phyloP scores from a whole-genome alignment of 345 rosid genomes.

The Moricandia moricandioides region DNA sequence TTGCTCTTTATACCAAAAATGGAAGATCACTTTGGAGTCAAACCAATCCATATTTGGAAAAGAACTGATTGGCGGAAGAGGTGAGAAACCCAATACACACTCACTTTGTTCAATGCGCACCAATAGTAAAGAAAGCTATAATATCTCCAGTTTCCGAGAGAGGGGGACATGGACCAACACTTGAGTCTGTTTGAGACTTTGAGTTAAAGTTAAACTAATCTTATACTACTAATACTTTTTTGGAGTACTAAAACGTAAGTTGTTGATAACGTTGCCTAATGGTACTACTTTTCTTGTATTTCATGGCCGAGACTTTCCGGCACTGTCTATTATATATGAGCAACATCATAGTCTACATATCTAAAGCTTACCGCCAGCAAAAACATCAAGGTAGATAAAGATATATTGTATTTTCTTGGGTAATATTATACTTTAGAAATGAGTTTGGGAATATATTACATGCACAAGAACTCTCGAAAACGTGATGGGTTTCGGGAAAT shows the following conservation, averaged over 20 bases:
- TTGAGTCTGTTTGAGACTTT: slow-evolving; percentile 9
- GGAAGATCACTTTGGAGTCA: slow-evolving; percentile 22
- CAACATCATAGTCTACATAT: background rate
- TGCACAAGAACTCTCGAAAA: slow-evolving; percentile 23
- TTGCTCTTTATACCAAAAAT: slow-evolving; percentile 28
- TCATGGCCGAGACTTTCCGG: background rate
- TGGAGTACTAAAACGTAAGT: background rate
- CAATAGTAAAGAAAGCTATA: background rate
- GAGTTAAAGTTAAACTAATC: background rate
- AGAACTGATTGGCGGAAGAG: slow-evolving; percentile 8
- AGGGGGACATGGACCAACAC: slow-evolving; percentile 31
- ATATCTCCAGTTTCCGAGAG: slow-evolving; percentile 10
- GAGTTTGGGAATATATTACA: slow-evolving; percentile 3
- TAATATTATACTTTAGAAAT: too few relatives aligned
- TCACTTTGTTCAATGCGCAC: slow-evolving; percentile 20
- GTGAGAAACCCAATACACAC: slow-evolving; percentile 1
- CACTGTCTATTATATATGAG: background rate
- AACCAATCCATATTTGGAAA: slow-evolving; percentile 46
- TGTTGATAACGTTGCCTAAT: too few relatives aligned
- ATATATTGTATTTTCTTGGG: background rate
- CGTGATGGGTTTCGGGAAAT: slow-evolving; percentile 23
- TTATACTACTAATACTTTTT: background rate
- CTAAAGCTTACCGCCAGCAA: background rate
- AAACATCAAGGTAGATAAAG: background rate
- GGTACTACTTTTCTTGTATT: too few relatives aligned